Base-by-base conservation (phyloP, 2,329 filamentous ascomycete species). In the Sporothrix phasma region DNA sequence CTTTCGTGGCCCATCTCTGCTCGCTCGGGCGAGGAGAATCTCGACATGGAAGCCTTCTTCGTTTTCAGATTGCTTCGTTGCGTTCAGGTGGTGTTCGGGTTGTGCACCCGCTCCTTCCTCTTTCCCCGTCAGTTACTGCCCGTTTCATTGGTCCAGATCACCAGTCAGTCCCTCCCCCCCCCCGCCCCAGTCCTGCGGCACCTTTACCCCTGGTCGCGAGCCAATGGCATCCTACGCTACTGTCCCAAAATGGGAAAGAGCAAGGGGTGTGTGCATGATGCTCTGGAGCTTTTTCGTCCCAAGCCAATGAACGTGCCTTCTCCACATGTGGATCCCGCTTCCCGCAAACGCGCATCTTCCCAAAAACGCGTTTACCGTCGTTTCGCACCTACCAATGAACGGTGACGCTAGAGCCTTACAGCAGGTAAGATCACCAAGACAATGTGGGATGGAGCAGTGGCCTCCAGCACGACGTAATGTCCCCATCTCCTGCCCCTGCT, bases 391-490 rank as follows among this genome's bases (percentile, higher is more conserved):
- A 6, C 58, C 58, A 61, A 61, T 61, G 43, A 61, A 22, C 41
- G 43, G n/a, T n/a, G 45, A 43, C 43, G 58, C 58, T 61, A 45
- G 37, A 61, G 58, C 58, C 58, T 61, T 61, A 43, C 58, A 61
- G 41, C 19, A 37, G 56, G 56, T 60, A 34, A 61, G 58, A 61
- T 61, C 58, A 61, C 58, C 29, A 47, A 60, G 51, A 31, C 51
- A 56, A 17, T 56, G 51, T 56, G 51, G 49, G 34, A 56, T 24
- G 51, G 34, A 39, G 31, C 31, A 24, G 39, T 31, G 46, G 47
- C 11, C 51, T 54, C 31, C 17, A 22, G 51, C 51, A 54, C 51
- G 31, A 39, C 51, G 51, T 54, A 54, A 37, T 39, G 31, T 54
- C 29, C 11, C 51, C 51, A 37, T 59, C 54, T 31, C 54, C 24